Evolutionary conservation across 495 filamentous ascomycete species (phyloP).

Genomic region (Neurospora sp.): DNA sequence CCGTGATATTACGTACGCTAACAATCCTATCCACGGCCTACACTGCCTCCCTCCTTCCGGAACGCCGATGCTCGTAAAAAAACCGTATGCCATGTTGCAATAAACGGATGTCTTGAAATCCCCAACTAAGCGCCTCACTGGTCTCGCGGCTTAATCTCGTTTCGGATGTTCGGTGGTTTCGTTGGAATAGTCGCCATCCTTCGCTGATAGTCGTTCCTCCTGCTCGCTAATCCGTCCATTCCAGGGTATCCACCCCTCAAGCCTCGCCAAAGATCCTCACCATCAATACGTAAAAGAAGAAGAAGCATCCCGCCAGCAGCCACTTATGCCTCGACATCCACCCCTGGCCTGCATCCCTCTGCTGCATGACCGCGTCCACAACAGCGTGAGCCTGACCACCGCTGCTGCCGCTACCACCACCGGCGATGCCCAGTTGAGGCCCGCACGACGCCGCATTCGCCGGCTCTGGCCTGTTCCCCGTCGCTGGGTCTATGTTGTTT

Average conservation of each 20-base stretch:
- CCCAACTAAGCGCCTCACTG: background rate
- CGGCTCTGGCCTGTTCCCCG: slow-evolving; percentile 46
- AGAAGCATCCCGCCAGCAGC: slow-evolving; percentile 49
- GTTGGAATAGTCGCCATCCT: background rate
- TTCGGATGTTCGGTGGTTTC: background rate
- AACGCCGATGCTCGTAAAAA: background rate
- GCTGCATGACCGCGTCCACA: slow-evolving; percentile 62
- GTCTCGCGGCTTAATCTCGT: background rate
- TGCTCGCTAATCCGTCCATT: background rate
- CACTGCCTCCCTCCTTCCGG: background rate
- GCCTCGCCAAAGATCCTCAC: slow-evolving; percentile 54
- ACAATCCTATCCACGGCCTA: background rate
- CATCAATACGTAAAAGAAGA: slow-evolving; percentile 73
- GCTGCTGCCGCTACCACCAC: slow-evolving; percentile 35
- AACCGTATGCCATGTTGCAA: background rate
- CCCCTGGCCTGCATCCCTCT: slow-evolving; percentile 65
- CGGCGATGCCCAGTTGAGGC: slow-evolving; percentile 54
- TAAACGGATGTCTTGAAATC: background rate
- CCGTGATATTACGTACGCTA: background rate
- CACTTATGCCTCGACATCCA: slow-evolving; percentile 74
- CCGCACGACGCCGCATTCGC: slow-evolving; percentile 48
- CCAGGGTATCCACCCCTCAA: background rate
- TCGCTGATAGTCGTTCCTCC: background rate
- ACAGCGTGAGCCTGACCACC: slow-evolving; percentile 66
- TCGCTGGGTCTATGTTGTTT: slow-evolving; percentile 66